Evolutionary conservation across 805 yeast genomes (phyloP).

Genomic region (Yamadazyma paraphyllophila): DNA sequence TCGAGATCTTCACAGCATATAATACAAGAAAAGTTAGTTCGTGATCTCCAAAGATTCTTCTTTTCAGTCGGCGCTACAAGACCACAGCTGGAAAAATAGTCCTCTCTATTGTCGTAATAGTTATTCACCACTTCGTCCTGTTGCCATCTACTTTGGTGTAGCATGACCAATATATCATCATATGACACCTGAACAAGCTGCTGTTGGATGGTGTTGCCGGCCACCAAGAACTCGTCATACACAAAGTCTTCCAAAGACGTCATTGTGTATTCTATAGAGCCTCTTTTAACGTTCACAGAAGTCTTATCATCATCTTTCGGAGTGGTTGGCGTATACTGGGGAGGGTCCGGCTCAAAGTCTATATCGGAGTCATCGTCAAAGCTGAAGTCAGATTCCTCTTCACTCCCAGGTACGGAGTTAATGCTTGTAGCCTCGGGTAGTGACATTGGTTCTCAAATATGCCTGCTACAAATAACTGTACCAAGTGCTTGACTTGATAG

Average conservation of each 20-base stretch:
- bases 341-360: background rate
- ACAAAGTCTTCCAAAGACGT: slow-evolving; percentile 7
- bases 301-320: background rate
- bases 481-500: too few species aligned
- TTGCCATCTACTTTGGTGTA: slow-evolving; percentile 40
- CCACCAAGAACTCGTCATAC: slow-evolving; percentile 1
- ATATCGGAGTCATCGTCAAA: slow-evolving; percentile 16
- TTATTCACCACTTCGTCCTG: slow-evolving; percentile 36
- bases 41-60: background rate
- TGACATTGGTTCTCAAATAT: background rate
- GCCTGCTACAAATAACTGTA: background rate
- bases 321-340: background rate
- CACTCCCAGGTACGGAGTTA: background rate
- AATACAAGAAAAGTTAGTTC: slow-evolving; percentile 40
- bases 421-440: background rate
- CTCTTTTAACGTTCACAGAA: background rate
- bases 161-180: slow-evolving; percentile 34
- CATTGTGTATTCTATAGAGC: slow-evolving; percentile 6
- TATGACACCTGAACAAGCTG: slow-evolving; percentile 1
- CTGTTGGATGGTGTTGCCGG: slow-evolving; percentile 1
- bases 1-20: slow-evolving; percentile 69
- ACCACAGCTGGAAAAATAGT: slow-evolving; percentile 29
- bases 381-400: slow-evolving; percentile 10
- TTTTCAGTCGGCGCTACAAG: slow-evolving; percentile 12
- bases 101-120: slow-evolving; percentile 30